phyloP scores from a whole-genome alignment of 345 rosid genomes.

The Populus tremula region DNA sequence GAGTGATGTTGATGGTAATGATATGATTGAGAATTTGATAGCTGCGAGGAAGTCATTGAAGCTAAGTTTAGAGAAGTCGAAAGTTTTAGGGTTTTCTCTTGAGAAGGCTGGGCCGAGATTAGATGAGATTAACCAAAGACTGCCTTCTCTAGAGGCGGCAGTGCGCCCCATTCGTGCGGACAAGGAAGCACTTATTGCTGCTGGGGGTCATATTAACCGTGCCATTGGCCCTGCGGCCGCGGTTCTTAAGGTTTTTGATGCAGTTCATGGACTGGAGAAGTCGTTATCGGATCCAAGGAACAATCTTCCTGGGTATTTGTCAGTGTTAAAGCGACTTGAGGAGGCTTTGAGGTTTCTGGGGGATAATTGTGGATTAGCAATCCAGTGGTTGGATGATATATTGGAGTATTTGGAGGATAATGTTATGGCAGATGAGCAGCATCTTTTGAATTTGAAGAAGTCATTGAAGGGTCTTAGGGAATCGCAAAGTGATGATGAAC shows the following conservation, averaged over 20 bases:
- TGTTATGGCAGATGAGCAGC: conserved; percentile 67
- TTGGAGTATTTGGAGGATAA: conserved; percentile 94
- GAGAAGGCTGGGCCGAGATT: conserved; percentile 69
- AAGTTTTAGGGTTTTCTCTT: conserved; percentile 53
- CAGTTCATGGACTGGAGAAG: conserved; percentile 92
- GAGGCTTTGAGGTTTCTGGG: conserved; percentile 90
- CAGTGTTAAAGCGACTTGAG: conserved; percentile 82
- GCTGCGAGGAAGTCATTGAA: conserved; percentile 67
- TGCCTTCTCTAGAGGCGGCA: conserved; percentile 72
- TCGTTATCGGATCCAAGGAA: conserved; percentile 79
- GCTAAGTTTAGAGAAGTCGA: conserved; percentile 79
- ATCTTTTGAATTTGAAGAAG: conserved; percentile 65
- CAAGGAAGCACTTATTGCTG: conserved; percentile 75
- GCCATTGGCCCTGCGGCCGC: conserved; percentile 99
- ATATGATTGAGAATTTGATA: conserved; percentile 47
- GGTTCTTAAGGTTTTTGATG: conserved; percentile 96
- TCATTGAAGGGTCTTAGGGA: conserved; percentile 63
- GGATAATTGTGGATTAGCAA: conserved; percentile 90
- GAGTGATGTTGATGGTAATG: conserved; percentile 9
- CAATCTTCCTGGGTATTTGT: conserved; percentile 76
- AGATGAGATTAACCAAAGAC: conserved; percentile 68
- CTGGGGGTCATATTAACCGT: conserved; percentile 91
- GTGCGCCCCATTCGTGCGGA: conserved; percentile 94
- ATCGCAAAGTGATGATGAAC: conserved; percentile 42
- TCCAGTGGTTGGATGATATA: conserved; percentile 98